Evolutionary conservation across 805 yeast genomes (phyloP), one percentile per base, ranked within the genome.

Genomic region (Tetrapisispora fleetii): DNA sequence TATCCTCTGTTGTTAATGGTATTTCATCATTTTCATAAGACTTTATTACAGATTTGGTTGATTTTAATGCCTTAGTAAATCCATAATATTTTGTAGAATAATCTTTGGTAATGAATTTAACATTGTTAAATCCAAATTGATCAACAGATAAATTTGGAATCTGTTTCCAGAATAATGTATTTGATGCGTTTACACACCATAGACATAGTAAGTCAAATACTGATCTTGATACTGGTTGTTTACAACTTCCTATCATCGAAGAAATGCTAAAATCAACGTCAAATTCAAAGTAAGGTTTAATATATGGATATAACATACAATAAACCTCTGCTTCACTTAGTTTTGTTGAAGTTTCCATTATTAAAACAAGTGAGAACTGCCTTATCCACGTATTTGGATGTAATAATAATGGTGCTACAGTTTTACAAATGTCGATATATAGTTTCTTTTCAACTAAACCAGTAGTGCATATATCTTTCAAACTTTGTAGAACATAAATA

Each of bases 341-440:
- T 55, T 79, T 79, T 2, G 73, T 70, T 1, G 85, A 78, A 1
- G 86, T 75, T 0, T 83, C 74, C 2, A 84, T 69, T 1, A 89
- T 70, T 45, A 89, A 70, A 2, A 73, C 67, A 40, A 88, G 58
- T 0, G 84, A 77, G 1, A 83, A 75, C 53, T 85, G 87, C 37
- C 95, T 67, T 11, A 91, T 82, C 81, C 95, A 82, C 47, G 79
- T 83, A 63, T 88, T 90, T 0, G 98, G 98, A 60, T 90, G 97
- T 9, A 90, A 64, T 0, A 85, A 59, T 27, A 91, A 72, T 48
- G 80, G 78, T 2, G 81, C 67, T 0, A 78, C 69, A 3, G 72
- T 67, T 2, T 67, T 66, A 17, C 80, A 65, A 3, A 83, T 63
- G 51, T 80, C 85, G 77, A 83, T 79, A 33, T 77, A 63, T 45